Evolutionary conservation across 2,329 filamentous ascomycete genomes (phyloP).

Genomic region (Scytalidium sp.): DNA sequence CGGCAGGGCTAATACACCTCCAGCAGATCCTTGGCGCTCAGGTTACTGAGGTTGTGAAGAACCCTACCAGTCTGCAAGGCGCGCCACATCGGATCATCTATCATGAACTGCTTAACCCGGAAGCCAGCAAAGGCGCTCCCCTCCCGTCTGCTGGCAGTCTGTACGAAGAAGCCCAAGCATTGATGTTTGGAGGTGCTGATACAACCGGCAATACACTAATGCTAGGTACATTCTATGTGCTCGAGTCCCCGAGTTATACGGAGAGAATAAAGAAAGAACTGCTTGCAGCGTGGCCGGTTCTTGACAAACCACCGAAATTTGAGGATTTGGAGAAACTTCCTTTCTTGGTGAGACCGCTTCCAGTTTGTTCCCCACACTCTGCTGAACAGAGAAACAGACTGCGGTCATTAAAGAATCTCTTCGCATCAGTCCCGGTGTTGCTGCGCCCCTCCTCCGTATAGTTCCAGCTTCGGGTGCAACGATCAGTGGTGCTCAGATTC

Average conservation of each 20-base stretch:
- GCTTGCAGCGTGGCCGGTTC: conserved; percentile 30
- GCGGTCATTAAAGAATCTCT: conserved; percentile 9
- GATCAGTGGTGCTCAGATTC: conserved; percentile 2
- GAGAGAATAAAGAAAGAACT: conserved; percentile 36
- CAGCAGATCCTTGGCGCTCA: conserved; percentile 15
- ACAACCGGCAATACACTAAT: conserved; percentile 39
- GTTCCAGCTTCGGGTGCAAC: conserved; percentile 4
- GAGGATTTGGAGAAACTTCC: conserved; percentile 34
- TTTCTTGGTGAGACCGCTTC: conserved; percentile 5
- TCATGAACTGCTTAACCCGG: conserved; percentile 28
- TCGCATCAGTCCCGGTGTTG: conserved; percentile 3
- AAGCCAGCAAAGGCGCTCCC: conserved; percentile 22
- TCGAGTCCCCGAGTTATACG: conserved; percentile 30
- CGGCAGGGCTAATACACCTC: conserved; percentile 15
- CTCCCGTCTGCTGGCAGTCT: conserved; percentile 23
- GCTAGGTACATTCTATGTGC: conserved; percentile 37
- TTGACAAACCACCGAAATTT: conserved; percentile 25
- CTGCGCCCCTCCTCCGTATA: conserved; percentile 25
- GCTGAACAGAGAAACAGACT: no score
- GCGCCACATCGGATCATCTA: conserved; percentile 32
- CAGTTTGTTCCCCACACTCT: no score
- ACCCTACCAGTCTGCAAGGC: conserved; percentile 19
- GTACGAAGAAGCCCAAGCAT: conserved; percentile 40
- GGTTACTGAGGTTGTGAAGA: conserved; percentile 12
- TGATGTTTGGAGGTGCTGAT: conserved; percentile 44